Evolutionary conservation across 2,329 filamentous ascomycete species (phyloP).

Genomic region (Cryphonectria japonica): DNA sequence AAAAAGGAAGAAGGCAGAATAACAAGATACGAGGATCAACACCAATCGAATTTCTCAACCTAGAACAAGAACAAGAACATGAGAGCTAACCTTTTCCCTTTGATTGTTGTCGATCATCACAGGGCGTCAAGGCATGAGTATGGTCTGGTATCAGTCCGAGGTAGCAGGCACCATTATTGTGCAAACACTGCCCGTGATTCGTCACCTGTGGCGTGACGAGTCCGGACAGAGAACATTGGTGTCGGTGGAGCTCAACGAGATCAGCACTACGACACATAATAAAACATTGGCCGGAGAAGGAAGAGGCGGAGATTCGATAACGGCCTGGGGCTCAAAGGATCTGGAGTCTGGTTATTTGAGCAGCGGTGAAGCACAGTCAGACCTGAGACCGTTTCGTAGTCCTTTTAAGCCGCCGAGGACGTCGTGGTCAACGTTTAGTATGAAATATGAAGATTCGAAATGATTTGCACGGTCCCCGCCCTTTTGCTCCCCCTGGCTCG

Average conservation of each 20-base stretch:
- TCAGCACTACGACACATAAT: not conserved
- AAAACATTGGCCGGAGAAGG: conserved; percentile 2
- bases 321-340: not conserved
- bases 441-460: not conserved
- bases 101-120: conserved; percentile 24
- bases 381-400: not conserved
- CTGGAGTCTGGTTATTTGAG: not conserved
- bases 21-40: not conserved
- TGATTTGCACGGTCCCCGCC: not conserved
- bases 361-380: conserved; percentile 1
- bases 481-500: not conserved
- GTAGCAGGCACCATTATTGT: conserved; percentile 59
- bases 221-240: conserved; percentile 43
- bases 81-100: conserved; percentile 10
- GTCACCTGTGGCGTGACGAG: conserved; percentile 49
- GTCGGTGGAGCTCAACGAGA: conserved; percentile 28
- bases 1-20: too few species aligned
- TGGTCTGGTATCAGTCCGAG: conserved; percentile 56
- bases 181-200: conserved; percentile 56
- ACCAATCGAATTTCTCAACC: not conserved
- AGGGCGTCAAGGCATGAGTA: conserved; percentile 48
- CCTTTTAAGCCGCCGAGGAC: not conserved
- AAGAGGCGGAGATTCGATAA: not conserved
- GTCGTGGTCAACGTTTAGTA: conserved; percentile 13
- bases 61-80: not conserved